A percentile compares a stretch with the other conserved stretches of the same genome.
These are phyloP conservation scores for Eutypella sp. DNA, from an alignment of 2,329 filamentous ascomycete species.

Conservation along the genomic window DNA sequence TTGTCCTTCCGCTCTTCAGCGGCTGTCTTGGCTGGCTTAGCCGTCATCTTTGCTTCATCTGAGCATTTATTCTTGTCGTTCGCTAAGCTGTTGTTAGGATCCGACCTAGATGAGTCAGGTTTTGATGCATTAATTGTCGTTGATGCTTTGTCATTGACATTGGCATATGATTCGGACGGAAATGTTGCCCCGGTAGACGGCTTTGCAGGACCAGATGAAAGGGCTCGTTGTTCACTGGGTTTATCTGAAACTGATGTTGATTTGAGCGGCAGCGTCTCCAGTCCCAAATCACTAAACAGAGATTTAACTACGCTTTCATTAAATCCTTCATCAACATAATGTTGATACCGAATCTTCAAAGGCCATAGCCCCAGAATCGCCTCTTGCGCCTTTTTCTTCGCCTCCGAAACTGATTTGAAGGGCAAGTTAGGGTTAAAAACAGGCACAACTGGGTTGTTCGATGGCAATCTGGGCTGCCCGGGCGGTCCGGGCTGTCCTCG, in stretches of 20 bases:
- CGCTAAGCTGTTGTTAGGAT: background rate
- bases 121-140: conserved; percentile 2
- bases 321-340: conserved; percentile 70
- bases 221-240: too few relatives aligned
- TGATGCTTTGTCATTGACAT: conserved; percentile 3
- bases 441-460: too few relatives aligned
- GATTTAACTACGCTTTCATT: conserved; percentile 56
- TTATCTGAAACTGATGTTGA: too few relatives aligned
- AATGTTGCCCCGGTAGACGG: too few relatives aligned
- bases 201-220: too few relatives aligned
- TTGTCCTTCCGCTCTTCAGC: conserved; percentile 31
- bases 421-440: background rate
- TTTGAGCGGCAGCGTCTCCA: conserved; percentile 39
- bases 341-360: conserved; percentile 66
- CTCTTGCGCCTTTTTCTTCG: conserved; percentile 56
- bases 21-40: conserved; percentile 17
- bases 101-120: background rate
- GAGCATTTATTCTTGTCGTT: conserved; percentile 2
- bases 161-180: conserved; percentile 5
- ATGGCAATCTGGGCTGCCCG: too few relatives aligned
- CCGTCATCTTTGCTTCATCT: conserved; percentile 11
- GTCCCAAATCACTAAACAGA: conserved; percentile 65
- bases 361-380: conserved; percentile 61
- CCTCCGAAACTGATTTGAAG: conserved; percentile 33
- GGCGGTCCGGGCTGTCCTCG: background rate